phyloP scores from a whole-genome alignment of 2,329 filamentous ascomycete genomes.

The Huntiella bhutanensis region DNA sequence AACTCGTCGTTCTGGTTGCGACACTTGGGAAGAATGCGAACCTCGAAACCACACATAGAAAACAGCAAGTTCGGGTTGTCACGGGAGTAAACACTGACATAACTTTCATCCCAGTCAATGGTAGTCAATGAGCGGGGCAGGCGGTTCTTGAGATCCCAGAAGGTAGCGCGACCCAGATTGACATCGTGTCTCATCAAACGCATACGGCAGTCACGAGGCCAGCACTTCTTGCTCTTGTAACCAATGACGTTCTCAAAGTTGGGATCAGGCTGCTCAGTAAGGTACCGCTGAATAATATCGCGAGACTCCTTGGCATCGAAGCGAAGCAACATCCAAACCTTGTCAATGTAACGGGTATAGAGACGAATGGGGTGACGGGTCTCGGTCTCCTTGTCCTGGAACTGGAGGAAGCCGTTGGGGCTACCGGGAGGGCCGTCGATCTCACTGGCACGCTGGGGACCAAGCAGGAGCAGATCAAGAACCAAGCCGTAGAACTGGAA shows the following conservation, averaged over 20 bases:
- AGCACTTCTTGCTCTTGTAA: slow-evolving; percentile 98
- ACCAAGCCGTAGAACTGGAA: slow-evolving; percentile 98
- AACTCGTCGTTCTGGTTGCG: slow-evolving; percentile 94
- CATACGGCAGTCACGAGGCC: slow-evolving; percentile 96
- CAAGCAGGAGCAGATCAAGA: slow-evolving; percentile 77
- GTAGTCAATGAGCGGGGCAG: slow-evolving; percentile 88
- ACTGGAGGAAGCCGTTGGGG: slow-evolving; percentile 95
- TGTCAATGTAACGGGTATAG: slow-evolving; percentile 97
- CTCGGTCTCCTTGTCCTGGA: slow-evolving; percentile 82
- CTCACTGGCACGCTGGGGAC: slow-evolving; percentile 89
- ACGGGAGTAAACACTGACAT: slow-evolving; percentile 90
- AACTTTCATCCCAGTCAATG: slow-evolving; percentile 98
- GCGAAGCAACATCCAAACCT: slow-evolving; percentile 93
- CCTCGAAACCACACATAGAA: slow-evolving; percentile 96
- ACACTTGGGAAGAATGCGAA: slow-evolving; percentile 86
- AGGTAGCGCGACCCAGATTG: slow-evolving; percentile 88
- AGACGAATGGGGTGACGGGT: slow-evolving; percentile 85
- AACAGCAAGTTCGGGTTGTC: slow-evolving; percentile 96
- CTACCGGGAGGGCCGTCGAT: slow-evolving; percentile 86
- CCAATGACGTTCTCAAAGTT: slow-evolving; percentile 99
- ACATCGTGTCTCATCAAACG: slow-evolving; percentile 97
- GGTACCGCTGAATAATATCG: slow-evolving; percentile 89
- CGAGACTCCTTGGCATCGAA: slow-evolving; percentile 88
- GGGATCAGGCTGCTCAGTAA: slow-evolving; percentile 94
- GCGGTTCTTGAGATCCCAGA: slow-evolving; percentile 97